These are phyloP conservation scores for Beauveria medogensis DNA, from an alignment of 2,329 filamentous ascomycete genomes.

Conservation along the genomic window DNA sequence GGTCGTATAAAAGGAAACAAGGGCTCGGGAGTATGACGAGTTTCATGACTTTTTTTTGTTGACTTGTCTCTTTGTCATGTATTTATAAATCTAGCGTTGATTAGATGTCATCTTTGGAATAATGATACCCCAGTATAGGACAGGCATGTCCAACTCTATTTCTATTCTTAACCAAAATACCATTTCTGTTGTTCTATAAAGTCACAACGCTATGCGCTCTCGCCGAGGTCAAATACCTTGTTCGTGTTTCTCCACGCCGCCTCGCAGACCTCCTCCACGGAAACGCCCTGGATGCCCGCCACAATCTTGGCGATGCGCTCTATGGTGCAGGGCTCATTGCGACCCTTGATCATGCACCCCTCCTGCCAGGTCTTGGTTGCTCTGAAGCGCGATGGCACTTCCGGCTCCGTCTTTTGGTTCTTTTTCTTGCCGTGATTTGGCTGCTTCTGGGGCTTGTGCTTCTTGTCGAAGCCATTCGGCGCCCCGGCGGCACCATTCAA, in stretches of 20 bases:
- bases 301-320: constrained; percentile 81
- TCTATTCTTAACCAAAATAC: not conserved
- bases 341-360: constrained; percentile 84
- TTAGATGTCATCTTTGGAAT: constrained; percentile 4
- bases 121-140: constrained; percentile 8
- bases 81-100: not conserved
- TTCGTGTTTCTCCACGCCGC: constrained; percentile 77
- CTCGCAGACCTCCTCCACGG: constrained; percentile 76
- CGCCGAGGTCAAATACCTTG: constrained; percentile 67
- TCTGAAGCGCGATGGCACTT: constrained; percentile 66
- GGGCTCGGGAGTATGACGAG: constrained; percentile 42
- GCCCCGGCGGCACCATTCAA: constrained; percentile 10
- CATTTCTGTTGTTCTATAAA: not conserved
- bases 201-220: constrained; percentile 22
- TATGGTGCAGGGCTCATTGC: constrained; percentile 89
- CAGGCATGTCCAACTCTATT: constrained; percentile 11
- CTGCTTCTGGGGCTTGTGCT: constrained; percentile 26
- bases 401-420: constrained; percentile 49
- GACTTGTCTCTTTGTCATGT: not conserved
- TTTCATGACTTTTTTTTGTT: not conserved
- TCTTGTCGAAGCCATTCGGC: constrained; percentile 14
- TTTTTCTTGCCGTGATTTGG: constrained; percentile 27
- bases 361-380: constrained; percentile 88
- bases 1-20: constrained; percentile 56
- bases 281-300: constrained; percentile 73